A percentile compares a stretch with the other conserved stretches of the same genome.
Evolutionary conservation across 1,284 basidiomycete species (phyloP).

Genomic region (Cryptococcus sp.): DNA sequence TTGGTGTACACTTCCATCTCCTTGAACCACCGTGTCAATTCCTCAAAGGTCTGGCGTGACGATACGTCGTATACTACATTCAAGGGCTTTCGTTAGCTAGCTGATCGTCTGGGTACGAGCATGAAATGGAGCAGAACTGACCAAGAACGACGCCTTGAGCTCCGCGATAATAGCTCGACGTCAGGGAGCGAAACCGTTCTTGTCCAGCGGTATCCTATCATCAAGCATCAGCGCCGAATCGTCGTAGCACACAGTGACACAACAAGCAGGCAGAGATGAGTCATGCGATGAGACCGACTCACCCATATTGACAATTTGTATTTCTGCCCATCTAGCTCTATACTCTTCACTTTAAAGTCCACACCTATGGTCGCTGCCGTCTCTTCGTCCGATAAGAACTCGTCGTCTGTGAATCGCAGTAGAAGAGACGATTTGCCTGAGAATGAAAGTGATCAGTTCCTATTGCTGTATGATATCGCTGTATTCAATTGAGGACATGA

Average conservation of each 20-base stretch:
- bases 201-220: slow-evolving; percentile 89
- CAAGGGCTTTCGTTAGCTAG: not conserved
- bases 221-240: not conserved
- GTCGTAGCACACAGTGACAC: not conserved
- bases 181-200: slow-evolving; percentile 95
- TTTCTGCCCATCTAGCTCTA: slow-evolving; percentile 55
- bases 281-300: slow-evolving; percentile 11
- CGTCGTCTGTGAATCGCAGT: slow-evolving; percentile 92
- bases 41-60: slow-evolving; percentile 86
- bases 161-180: slow-evolving; percentile 89
- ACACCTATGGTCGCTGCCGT: slow-evolving; percentile 81
- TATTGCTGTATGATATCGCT: not conserved
- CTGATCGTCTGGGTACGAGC: not conserved
- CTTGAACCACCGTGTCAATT: slow-evolving; percentile 86
- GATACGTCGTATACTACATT: slow-evolving; percentile 83
- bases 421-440: slow-evolving; percentile 71
- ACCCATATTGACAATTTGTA: slow-evolving; percentile 63
- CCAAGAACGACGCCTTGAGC: slow-evolving; percentile 73
- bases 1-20: slow-evolving; percentile 94
- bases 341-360: slow-evolving; percentile 59
- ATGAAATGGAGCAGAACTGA: slow-evolving; percentile 39
- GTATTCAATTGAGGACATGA: not conserved
- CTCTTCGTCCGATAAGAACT: slow-evolving; percentile 90
- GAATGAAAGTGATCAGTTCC: too few species aligned
- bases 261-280: too few species aligned